Conservation (phyloP, 768 basidiomycete species). For the Lactarius tabidus region DNA sequence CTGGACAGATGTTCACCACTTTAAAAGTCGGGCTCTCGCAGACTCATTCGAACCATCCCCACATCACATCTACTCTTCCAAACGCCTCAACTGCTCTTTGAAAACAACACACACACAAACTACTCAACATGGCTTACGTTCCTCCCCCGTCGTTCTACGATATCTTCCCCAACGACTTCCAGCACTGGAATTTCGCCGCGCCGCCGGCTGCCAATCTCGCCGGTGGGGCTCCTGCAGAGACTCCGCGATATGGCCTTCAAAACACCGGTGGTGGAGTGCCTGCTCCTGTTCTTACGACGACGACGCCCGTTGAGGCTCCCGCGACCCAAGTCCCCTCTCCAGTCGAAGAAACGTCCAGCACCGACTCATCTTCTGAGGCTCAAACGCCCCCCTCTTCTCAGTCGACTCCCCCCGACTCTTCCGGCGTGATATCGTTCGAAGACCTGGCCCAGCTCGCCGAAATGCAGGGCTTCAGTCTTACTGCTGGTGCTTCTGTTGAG, state of each 20-base stretch:
- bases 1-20: not conserved
- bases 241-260: not conserved
- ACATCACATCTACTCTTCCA: not conserved
- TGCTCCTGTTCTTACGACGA: no score
- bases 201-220: not conserved
- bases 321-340: not conserved
- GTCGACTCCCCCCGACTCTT: not conserved
- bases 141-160: not conserved
- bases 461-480: no score
- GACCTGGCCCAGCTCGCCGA: not conserved
- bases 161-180: not conserved
- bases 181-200: not conserved
- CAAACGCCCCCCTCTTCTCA: not conserved
- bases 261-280: not conserved
- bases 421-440: no score
- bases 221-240: not conserved
- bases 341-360: not conserved
- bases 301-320: not conserved
- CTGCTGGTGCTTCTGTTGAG: not conserved
- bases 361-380: not conserved
- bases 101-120: not conserved
- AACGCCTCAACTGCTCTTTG: not conserved
- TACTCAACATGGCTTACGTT: not conserved
- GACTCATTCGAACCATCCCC: not conserved
- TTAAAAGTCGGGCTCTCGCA: not conserved